phyloP scores from a whole-genome alignment of 1,284 basidiomycete genomes.

The Ganoderma lucidum region DNA sequence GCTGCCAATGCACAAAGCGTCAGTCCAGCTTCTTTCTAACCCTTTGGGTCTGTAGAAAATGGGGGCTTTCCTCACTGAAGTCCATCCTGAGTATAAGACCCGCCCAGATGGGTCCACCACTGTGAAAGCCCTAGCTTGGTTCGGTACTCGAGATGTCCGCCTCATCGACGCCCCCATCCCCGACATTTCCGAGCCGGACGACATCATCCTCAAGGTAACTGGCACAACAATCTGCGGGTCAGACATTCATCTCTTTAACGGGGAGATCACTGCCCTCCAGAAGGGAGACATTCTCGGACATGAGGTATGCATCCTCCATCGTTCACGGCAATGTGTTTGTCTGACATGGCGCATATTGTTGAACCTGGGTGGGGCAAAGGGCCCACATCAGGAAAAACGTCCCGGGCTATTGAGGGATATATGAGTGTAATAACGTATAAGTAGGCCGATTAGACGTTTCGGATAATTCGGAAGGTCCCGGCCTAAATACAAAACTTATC shows the following conservation, averaged over 20 bases:
- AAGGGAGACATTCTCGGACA: conserved; percentile 83
- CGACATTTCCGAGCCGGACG: conserved; percentile 72
- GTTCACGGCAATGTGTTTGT: neutral
- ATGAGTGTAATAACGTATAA: no score
- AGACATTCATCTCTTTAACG: conserved; percentile 75
- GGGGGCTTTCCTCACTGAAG: conserved; percentile 41
- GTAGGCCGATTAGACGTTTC: no score
- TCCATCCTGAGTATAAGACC: no score
- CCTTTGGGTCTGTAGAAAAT: conserved; percentile 36
- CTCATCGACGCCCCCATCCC: conserved; percentile 70
- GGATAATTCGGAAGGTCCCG: no score
- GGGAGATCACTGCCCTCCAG: conserved; percentile 70
- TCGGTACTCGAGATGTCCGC: conserved; percentile 51
- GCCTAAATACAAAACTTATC: no score
- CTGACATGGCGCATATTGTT: neutral
- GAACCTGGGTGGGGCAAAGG: no score
- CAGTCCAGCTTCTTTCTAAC: conserved; percentile 18
- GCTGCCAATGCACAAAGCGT: conserved; percentile 48
- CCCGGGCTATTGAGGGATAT: no score
- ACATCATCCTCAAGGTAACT: conserved; percentile 73
- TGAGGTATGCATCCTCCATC: conserved; percentile 50
- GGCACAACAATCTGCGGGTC: conserved; percentile 77
- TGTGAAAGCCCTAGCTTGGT: no score
- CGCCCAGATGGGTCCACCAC: no score
- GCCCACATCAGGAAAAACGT: no score